These are phyloP conservation scores for Cubamyces lactineus DNA, from an alignment of 768 basidiomycete genomes.

Conservation along the genomic window DNA sequence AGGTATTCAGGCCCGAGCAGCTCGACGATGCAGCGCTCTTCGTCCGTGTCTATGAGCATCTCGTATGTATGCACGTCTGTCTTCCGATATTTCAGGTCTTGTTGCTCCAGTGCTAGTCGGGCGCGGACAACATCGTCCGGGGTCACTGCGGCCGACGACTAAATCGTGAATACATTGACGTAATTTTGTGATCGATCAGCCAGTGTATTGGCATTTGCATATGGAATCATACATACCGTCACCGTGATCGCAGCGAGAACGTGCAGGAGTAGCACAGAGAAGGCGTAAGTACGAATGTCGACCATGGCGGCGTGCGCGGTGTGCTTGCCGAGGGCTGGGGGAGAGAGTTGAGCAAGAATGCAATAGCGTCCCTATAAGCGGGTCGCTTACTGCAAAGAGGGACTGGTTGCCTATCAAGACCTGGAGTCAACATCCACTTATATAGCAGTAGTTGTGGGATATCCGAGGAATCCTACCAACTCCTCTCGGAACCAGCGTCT, in stretches of 20 bases:
- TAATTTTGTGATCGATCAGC: no score
- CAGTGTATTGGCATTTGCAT: background rate
- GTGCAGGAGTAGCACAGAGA: background rate
- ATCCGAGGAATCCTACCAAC: no score
- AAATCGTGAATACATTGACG: no score
- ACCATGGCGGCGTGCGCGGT: background rate
- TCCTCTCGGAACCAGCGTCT: no score
- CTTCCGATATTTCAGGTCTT: background rate
- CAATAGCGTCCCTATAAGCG: no score
- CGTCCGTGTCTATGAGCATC: conserved; percentile 8
- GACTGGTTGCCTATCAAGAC: no score
- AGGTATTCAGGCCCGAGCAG: conserved; percentile 17
- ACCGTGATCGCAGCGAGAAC: background rate
- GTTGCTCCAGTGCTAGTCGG: background rate
- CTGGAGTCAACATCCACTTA: no score
- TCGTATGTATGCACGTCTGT: background rate
- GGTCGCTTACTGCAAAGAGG: no score
- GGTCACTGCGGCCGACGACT: background rate
- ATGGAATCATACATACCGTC: background rate
- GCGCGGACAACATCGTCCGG: no score
- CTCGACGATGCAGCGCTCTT: conserved; percentile 8
- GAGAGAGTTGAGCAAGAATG: no score
- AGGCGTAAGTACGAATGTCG: background rate
- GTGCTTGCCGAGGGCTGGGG: no score
- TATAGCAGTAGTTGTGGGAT: no score